Evolutionary conservation across 495 filamentous ascomycete genomes (phyloP).

Genomic region (Podospora conica): DNA sequence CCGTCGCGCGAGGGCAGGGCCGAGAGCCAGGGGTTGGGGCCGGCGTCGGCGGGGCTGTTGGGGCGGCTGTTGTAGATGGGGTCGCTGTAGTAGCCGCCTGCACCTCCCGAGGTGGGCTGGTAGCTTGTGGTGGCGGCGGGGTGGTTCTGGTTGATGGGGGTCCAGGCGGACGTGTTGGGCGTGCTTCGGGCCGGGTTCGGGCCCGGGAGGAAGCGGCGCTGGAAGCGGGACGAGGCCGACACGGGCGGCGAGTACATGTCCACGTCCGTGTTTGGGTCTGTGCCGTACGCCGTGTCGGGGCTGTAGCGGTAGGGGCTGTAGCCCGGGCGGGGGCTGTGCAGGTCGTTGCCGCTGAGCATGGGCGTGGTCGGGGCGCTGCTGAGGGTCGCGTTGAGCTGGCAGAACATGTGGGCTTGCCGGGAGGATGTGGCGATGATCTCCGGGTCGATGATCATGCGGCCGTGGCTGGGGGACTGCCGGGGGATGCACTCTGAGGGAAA

Average conservation of each 20-base stretch:
- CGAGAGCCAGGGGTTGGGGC: background rate
- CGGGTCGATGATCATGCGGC: constrained; percentile 61
- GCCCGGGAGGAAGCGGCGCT: background rate
- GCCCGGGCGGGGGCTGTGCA: background rate
- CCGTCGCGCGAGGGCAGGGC: background rate
- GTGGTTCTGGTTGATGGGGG: background rate
- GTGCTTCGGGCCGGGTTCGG: no score
- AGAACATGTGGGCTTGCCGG: constrained; percentile 46
- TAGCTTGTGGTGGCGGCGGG: background rate
- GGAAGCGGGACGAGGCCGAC: background rate
- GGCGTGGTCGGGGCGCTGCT: constrained; percentile 14
- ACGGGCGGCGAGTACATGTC: constrained; percentile 24
- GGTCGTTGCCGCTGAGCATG: constrained; percentile 3
- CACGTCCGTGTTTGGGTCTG: constrained; percentile 31
- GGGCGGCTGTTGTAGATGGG: background rate
- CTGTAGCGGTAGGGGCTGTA: constrained; percentile 7
- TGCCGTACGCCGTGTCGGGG: constrained; percentile 23
- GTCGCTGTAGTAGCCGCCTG: background rate
- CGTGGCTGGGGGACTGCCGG: constrained; percentile 49
- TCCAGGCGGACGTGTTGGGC: background rate
- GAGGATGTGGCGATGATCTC: constrained; percentile 52
- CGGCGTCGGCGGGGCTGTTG: background rate
- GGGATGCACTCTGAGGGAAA: constrained; percentile 70
- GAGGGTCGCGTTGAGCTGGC: constrained; percentile 17
- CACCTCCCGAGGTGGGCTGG: no score